These are phyloP conservation scores for Penicillium sp. DNA, from an alignment of 2,329 filamentous ascomycete species.

Conservation along the genomic window DNA sequence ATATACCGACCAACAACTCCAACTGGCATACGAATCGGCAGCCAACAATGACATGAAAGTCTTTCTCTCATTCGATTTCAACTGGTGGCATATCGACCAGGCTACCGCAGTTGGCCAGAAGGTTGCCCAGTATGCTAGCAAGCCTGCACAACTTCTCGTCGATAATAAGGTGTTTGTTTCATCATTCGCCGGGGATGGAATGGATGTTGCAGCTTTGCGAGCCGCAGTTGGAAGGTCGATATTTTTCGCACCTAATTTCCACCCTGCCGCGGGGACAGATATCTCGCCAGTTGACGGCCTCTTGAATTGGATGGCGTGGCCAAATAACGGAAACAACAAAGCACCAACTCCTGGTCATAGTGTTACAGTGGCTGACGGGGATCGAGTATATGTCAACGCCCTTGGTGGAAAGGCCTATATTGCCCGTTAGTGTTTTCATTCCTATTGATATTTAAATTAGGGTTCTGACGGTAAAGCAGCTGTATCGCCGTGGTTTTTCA, in stretches of 20 bases:
- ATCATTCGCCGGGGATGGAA: constrained; percentile 53
- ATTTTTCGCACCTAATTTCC: constrained; percentile 54
- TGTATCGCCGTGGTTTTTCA: constrained; percentile 54
- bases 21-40: constrained; percentile 51
- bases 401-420: constrained; percentile 49
- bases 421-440: constrained; percentile 37
- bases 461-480: constrained; percentile 24
- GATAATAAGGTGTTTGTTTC: constrained; percentile 54
- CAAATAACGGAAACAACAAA: constrained; percentile 49
- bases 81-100: constrained; percentile 46
- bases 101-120: constrained; percentile 46
- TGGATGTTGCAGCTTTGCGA: constrained; percentile 46
- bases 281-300: constrained; percentile 42
- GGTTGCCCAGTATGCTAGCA: constrained; percentile 48
- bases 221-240: constrained; percentile 45
- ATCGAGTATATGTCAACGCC: constrained; percentile 38
- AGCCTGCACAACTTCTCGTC: constrained; percentile 51
- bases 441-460: neutral
- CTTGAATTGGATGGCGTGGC: constrained; percentile 49
- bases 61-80: constrained; percentile 59
- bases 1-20: constrained; percentile 48
- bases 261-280: constrained; percentile 41
- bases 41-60: constrained; percentile 51
- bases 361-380: constrained; percentile 46
- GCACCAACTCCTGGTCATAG: constrained; percentile 46